Evolutionary conservation across 2,329 filamentous ascomycete species (phyloP).

Genomic region (Penicillium sp.): DNA sequence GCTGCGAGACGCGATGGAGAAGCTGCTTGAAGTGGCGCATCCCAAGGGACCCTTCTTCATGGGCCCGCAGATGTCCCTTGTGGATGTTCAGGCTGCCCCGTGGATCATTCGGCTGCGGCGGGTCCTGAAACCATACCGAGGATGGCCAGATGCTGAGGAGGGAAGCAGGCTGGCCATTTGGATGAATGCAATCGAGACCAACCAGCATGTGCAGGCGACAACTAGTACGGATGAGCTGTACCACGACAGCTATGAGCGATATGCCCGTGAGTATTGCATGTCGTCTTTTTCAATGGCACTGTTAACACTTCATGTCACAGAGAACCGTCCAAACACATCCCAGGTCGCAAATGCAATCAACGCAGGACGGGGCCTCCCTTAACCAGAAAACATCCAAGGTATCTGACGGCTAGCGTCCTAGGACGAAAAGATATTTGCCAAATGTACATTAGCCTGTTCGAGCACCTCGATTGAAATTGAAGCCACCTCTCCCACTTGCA

Average conservation of each 20-base stretch:
- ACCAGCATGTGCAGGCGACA: conserved; percentile 63
- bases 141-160: conserved; percentile 63
- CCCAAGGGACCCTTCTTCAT: conserved; percentile 67
- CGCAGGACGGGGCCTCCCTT: conserved; percentile 54
- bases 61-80: conserved; percentile 58
- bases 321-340: conserved; percentile 60
- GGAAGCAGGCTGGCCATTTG: conserved; percentile 66
- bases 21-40: conserved; percentile 57
- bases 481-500: conserved; percentile 70
- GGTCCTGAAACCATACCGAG: conserved; percentile 62
- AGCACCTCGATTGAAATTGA: conserved; percentile 70
- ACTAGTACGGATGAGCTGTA: conserved; percentile 66
- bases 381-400: neutral
- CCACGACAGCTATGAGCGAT: conserved; percentile 64
- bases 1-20: conserved; percentile 65
- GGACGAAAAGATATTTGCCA: neutral
- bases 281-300: neutral
- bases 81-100: conserved; percentile 73
- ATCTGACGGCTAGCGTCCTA: neutral
- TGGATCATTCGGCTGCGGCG: conserved; percentile 69
- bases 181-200: conserved; percentile 66
- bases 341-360: conserved; percentile 60
- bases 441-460: conserved; percentile 32
- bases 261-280: conserved; percentile 49
- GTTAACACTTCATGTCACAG: conserved; percentile 30